Base-by-base conservation (phyloP, 2,329 filamentous ascomycete species). In the Chrysoporthe puriensis region DNA sequence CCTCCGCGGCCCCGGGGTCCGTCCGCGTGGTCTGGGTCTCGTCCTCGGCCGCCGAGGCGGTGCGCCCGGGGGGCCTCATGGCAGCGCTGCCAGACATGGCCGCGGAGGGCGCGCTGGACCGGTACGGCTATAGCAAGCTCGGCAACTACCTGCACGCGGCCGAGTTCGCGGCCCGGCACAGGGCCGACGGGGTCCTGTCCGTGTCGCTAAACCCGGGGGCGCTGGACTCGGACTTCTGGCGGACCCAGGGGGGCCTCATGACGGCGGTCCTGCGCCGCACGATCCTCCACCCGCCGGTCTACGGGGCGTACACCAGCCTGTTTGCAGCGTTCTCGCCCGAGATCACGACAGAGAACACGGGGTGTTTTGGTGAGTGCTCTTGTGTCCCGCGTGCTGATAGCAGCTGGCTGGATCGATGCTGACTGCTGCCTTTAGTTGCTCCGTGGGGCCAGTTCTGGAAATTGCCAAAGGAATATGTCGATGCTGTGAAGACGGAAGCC, bases 231-330 rank as follows among this genome's bases (percentile, higher is more conserved):
- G 72, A 75, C 16, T 72, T 76, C 9, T 60, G 63, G 52, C 61
- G 72, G 26, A 57, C 36, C 46, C 59, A 62, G 63, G 62, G 62
- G 11, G 63, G 66, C 13, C 50, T 66, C 21, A 40, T 56, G 11
- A 62, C 64, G 36, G 59, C 58, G 8, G 50, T 70, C 34, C 34
- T 65, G 18, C 34, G 62, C n/a, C 61, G 42, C 6, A 44, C 65
- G 18, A 18, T 73, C n/a, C 62, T 73, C 62, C 64, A 75, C 66
- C 69, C 72, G 34, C 18, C 68, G 36, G 26, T 73, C 65, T 70
- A 72, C 50, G 80, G 79, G 9, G 79, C 77, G 7, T 81, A 79
- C 70, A 81, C 79, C 1, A 76, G 79, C 73, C 70, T 82, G 9
- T 81, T 75, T 68, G 76, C 77, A 18, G 79, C 76, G 6, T 72